Base-by-base conservation (phyloP, 192 early-diverging fungal species). In the Spinellus fusiger region DNA sequence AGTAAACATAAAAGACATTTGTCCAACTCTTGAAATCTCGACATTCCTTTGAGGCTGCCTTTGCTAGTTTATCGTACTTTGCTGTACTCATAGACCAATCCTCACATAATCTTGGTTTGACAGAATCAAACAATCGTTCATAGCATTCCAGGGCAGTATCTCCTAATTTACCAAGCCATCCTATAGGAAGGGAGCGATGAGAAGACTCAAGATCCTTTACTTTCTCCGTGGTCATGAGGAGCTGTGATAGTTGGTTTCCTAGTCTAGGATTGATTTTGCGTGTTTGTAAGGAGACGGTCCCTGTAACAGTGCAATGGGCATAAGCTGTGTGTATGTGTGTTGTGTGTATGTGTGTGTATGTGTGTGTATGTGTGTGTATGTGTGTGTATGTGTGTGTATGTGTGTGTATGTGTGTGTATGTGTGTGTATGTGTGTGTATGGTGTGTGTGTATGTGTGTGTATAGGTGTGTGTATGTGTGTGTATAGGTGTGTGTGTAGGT, bases 241-340 rank as follows among this genome's bases (percentile, higher is more conserved):
- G 18, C 10, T 26, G 6, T n/a, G 27, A 26, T n/a, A 71, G 28
- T 50, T 65, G 37, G 22, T 27, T n/a, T 2, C 50, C 62, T 0
- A 65, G 25, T 18, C 56, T 71, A 3, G 47, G 25, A 38, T 59
- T 37, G 16, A 71, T 48, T 23, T 28, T 40, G 18, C 69, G 51
- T 37, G 62, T 65, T 55, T 71, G 69, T 40, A 71, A 50, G n/a
- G 69, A 65, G 9, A 71, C 69, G 37, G 63, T 65, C 16, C 65
- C 69, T 71, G 6, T 44, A 18, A 12, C 3, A 2, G 4, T 12
- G 40, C 13, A n/a, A 44, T 2, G 18, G 3, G 10, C 13, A n/a
- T 44, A 44, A 18, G 3, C 3, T 13, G 13, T 13, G 13, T 9
- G 35, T 9, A 9, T 5, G 35, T 9, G 35, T 37, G 7, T 9